phyloP scores from a whole-genome alignment of 805 yeast species.

The Sugiyamaella marilandica region DNA sequence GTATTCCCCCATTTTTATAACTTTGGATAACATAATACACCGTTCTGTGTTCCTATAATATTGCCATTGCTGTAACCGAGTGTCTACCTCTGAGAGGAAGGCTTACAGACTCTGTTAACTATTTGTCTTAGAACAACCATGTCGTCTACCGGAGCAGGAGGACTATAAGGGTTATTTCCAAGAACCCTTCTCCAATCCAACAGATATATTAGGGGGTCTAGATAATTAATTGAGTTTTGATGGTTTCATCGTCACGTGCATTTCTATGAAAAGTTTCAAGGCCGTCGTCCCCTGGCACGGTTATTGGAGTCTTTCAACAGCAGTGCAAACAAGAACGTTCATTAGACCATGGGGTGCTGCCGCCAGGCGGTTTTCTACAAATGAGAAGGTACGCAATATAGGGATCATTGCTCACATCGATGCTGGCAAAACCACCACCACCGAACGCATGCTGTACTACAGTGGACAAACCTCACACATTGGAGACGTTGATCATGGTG shows the following conservation, averaged over 20 bases:
- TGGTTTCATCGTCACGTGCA: neutral
- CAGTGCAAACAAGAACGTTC: neutral
- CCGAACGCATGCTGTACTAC: constrained; percentile 90
- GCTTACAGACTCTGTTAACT: too few species aligned
- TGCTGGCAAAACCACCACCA: constrained; percentile 97
- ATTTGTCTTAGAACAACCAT: too few species aligned
- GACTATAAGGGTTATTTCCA: too few species aligned
- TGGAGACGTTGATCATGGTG: constrained; percentile 94
- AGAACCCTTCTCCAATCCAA: too few species aligned
- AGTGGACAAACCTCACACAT: constrained; percentile 74
- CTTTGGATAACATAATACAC: too few species aligned
- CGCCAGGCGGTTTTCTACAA: neutral
- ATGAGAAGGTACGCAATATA: constrained; percentile 58
- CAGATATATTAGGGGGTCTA: neutral
- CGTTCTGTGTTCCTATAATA: too few species aligned
- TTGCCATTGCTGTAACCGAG: too few species aligned
- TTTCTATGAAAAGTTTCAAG: neutral
- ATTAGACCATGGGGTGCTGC: neutral
- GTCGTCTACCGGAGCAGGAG: too few species aligned
- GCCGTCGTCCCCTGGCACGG: neutral
- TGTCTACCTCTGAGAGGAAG: too few species aligned
- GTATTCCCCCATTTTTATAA: too few species aligned
- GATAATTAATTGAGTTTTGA: neutral
- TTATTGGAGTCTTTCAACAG: neutral
- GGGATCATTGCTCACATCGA: constrained; percentile 99